These are phyloP conservation scores for Herpomyces periplanetae DNA, from an alignment of 2,329 filamentous ascomycete species.

Conservation along the genomic window DNA sequence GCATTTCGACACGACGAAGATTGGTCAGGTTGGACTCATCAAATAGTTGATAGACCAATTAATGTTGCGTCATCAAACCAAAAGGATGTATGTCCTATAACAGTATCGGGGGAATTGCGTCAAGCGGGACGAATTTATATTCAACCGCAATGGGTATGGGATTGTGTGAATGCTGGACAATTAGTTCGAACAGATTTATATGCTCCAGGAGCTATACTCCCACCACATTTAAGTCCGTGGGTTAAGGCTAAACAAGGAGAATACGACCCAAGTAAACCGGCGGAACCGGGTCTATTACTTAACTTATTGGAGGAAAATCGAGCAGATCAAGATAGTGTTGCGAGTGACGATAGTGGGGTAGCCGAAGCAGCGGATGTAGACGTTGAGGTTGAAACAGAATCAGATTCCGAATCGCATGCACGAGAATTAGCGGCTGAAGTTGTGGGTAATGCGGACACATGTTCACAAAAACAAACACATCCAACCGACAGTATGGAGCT, in stretches of 20 bases:
- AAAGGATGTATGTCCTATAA: too few relatives aligned
- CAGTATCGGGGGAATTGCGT: conserved; percentile 17
- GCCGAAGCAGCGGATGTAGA: too few relatives aligned
- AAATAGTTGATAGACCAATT: conserved; percentile 64
- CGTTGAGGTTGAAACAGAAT: too few relatives aligned
- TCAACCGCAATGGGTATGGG: conserved; percentile 96
- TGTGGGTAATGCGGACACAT: too few relatives aligned
- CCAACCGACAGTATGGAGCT: too few relatives aligned
- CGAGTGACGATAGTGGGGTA: too few relatives aligned
- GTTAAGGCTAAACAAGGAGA: conserved; percentile 50
- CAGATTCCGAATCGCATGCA: too few relatives aligned
- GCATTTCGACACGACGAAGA: conserved; percentile 64
- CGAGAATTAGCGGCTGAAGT: too few relatives aligned
- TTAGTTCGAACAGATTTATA: conserved; percentile 57
- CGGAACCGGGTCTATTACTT: too few relatives aligned
- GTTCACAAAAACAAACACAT: too few relatives aligned
- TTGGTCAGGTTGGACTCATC: conserved; percentile 67
- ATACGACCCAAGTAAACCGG: conserved; percentile 88
- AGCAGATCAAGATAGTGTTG: too few relatives aligned
- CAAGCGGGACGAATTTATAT: conserved; percentile 74
- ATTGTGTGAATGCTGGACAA: conserved; percentile 67
- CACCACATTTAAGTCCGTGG: conserved; percentile 82
- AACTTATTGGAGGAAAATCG: too few relatives aligned
- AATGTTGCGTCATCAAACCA: conserved; percentile 9
- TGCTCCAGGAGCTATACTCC: conserved; percentile 50